These are phyloP conservation scores for Carex pumila DNA, from an alignment of 176 grass and related monocot genomes.

Conservation along the genomic window DNA sequence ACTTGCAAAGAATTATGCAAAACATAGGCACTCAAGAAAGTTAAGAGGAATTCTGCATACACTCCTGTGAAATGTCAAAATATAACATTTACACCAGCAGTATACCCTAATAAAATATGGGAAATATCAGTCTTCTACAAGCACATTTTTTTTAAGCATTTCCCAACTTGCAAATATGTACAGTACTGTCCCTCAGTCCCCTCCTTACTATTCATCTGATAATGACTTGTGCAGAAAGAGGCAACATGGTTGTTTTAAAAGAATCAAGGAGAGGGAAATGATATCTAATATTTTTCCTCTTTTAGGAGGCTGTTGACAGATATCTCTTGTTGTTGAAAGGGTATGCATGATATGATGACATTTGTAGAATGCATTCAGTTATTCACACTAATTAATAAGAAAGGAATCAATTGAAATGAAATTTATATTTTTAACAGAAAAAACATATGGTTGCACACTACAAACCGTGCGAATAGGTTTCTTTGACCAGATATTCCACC, in stretches of 20 bases:
- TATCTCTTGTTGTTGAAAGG: neutral
- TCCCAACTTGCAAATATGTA: neutral
- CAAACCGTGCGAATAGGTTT: conserved; percentile 39
- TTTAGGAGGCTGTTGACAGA: neutral
- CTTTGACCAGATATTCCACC: conserved; percentile 96
- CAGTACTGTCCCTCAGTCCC: neutral
- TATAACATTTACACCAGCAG: neutral
- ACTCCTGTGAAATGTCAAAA: neutral
- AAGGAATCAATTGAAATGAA: neutral
- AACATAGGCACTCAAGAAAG: neutral
- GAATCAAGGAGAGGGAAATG: neutral
- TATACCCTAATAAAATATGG: neutral
- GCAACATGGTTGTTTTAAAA: neutral
- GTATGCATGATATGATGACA: neutral
- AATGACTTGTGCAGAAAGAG: neutral
- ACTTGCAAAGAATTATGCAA: neutral
- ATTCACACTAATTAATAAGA: neutral
- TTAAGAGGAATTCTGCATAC: neutral
- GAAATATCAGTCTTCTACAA: neutral
- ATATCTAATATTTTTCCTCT: neutral
- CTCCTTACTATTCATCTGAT: neutral
- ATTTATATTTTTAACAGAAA: neutral
- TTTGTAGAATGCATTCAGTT: neutral
- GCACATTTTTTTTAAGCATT: neutral
- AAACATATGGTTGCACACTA: conserved; percentile 14